phyloP scores from a whole-genome alignment of 495 filamentous ascomycete species.

The Pyrenopolyporus hunteri region DNA sequence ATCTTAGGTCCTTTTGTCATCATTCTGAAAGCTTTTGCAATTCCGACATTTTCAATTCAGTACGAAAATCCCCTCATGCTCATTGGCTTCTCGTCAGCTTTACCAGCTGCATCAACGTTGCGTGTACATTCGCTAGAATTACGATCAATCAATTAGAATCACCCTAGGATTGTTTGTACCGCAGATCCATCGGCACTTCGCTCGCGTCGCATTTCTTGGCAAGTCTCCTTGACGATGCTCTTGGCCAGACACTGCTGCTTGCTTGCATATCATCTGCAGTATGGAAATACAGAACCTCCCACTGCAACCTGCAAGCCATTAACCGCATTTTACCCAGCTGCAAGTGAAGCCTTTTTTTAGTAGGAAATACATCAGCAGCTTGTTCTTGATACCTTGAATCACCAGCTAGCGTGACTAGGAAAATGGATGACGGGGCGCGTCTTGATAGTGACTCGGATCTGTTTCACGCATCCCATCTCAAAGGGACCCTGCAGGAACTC shows the following conservation, averaged over 20 bases:
- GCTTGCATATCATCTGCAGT: slow-evolving; percentile 28
- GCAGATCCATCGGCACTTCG: slow-evolving; percentile 37
- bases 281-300: slow-evolving; percentile 15
- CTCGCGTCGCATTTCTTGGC: slow-evolving; percentile 22
- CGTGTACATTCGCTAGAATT: background rate
- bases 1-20: no score
- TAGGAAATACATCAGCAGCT: background rate
- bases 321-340: slow-evolving; percentile 6
- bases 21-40: no score
- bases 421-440: slow-evolving; percentile 32
- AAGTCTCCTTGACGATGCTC: slow-evolving; percentile 10
- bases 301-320: slow-evolving; percentile 12
- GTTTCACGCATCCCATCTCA: slow-evolving; percentile 60
- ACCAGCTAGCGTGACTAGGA: slow-evolving; percentile 14
- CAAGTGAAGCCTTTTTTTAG: background rate
- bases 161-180: slow-evolving; percentile 9
- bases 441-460: slow-evolving; percentile 29
- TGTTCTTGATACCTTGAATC: slow-evolving; percentile 10
- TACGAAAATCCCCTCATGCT: background rate
- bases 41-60: no score
- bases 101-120: no score
- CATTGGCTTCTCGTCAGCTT: background rate
- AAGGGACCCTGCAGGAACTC: slow-evolving; percentile 68
- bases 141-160: slow-evolving; percentile 18
- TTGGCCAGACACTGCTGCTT: slow-evolving; percentile 8